Evolutionary conservation across 176 grass and related monocot genomes (phyloP).

Genomic region (Bolboschoenus planiculmis): DNA sequence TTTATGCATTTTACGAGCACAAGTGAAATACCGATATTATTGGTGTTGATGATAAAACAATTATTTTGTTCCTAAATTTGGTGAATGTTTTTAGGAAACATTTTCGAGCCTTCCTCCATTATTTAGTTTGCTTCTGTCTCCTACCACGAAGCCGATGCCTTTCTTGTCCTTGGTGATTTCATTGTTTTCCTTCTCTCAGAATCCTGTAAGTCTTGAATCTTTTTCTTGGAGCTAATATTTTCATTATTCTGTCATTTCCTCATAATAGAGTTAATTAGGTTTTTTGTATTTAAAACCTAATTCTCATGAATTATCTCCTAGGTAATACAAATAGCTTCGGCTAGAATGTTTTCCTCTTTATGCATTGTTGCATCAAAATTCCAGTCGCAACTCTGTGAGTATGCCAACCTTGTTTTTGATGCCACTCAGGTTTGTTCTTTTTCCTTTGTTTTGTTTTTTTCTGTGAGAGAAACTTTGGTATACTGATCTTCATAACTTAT

Average conservation of each 20-base stretch:
- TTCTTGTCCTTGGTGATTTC: slow-evolving; percentile 52
- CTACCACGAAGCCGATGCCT: slow-evolving; percentile 63
- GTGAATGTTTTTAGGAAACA: slow-evolving; percentile 51
- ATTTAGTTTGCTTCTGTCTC: slow-evolving; percentile 66
- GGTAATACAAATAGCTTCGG: slow-evolving; percentile 63
- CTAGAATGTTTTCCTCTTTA: slow-evolving; percentile 56
- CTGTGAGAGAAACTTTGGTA: neutral
- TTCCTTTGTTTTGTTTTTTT: slow-evolving; percentile 5
- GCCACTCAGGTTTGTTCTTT: slow-evolving; percentile 48
- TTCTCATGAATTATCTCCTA: slow-evolving; percentile 26
- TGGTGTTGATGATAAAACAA: slow-evolving; percentile 7
- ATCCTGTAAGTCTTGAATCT: slow-evolving; percentile 42
- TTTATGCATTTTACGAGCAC: neutral
- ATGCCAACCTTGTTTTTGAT: slow-evolving; percentile 56
- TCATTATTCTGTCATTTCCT: neutral
- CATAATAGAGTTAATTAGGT: neutral
- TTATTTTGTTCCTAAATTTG: slow-evolving; percentile 14
- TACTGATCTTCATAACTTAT: neutral
- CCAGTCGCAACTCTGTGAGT: slow-evolving; percentile 52
- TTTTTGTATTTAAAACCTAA: slow-evolving; percentile 17
- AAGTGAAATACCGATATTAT: slow-evolving; percentile 6
- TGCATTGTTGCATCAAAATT: slow-evolving; percentile 58
- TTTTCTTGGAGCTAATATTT: neutral
- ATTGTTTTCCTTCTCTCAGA: slow-evolving; percentile 42
- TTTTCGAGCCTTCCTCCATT: slow-evolving; percentile 47